Evolutionary conservation across 192 early-diverging fungal genomes (phyloP), one percentile per base, ranked within the genome.

Genomic region (Diversispora epigaea): DNA sequence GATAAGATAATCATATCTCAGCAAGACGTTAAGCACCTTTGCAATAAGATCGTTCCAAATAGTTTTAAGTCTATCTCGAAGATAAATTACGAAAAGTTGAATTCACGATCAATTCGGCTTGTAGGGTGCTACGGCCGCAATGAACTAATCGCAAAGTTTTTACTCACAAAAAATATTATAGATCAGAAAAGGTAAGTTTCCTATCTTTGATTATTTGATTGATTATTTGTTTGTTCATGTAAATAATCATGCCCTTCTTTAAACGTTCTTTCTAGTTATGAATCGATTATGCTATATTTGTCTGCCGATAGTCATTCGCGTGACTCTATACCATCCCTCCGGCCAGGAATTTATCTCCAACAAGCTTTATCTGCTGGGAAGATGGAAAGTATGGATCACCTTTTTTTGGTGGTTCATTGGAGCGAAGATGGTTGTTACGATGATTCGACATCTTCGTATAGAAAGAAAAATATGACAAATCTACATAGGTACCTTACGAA

Each of bases 401-500:
- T 50, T 49, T 69, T 69, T 43, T 71, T 77, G 19, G 68, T 77
- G 3, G 71, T 77, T 12, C 66, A 71, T 22, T 77, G 76, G 71
- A 60, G 57, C 44, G 71, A 73, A 49, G 25, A 73, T 47, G 71
- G 71, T 73, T 73, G 71, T 47, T 77, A 70, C 71, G 76, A 68
- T n/a, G 46, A 68, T 40, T 54, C 44, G 32, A 68, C 19, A n/a
- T 77, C 76, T 25, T 68, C 68, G 5, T 47, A 77, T 44, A n/a
- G 43, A 62, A 68, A 77, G 43, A 77, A 77, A 22, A 77, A 77
- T 62, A 44, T 77, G 66, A 71, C 60, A 15, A 77, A 77, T 69
- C 11, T 77, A 45, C 76, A 77, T 60, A 32, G 76, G 76, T 71
- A 61, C 22, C 71, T 73, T 49, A 73, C 71, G 43, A 73, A 62